A percentile compares a stretch with the other conserved stretches of the same genome.
These are phyloP conservation scores for Verticillium nonalfalfae DNA, from an alignment of 2,329 filamentous ascomycete species.

Conservation along the genomic window DNA sequence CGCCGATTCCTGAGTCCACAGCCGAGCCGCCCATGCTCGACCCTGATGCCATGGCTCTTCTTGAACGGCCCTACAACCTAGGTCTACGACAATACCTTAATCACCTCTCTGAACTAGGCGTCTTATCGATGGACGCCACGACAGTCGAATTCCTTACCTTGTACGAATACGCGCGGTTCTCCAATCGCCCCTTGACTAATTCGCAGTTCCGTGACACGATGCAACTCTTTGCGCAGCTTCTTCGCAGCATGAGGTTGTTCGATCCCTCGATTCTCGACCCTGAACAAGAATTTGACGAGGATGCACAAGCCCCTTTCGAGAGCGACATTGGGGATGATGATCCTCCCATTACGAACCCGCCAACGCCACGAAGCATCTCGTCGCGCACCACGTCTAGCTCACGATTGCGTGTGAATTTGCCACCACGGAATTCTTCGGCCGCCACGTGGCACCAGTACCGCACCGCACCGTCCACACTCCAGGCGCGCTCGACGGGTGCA, in stretches of 20 bases:
- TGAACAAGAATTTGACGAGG: slow-evolving; percentile 16
- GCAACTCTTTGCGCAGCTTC: slow-evolving; percentile 74
- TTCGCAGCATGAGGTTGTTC: slow-evolving; percentile 67
- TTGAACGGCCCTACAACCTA: slow-evolving; percentile 67
- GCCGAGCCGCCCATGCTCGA: slow-evolving; percentile 47
- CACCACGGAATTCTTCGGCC: slow-evolving; percentile 32
- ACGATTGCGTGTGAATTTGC: slow-evolving; percentile 15
- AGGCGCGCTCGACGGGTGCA: slow-evolving; percentile 30
- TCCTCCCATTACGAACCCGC: slow-evolving; percentile 26
- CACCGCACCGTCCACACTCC: slow-evolving; percentile 48
- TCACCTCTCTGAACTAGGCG: slow-evolving; percentile 61
- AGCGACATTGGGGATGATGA: slow-evolving; percentile 40
- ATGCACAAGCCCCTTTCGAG: slow-evolving; percentile 21
- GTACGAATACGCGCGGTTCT: slow-evolving; percentile 86
- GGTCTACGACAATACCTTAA: slow-evolving; percentile 73
- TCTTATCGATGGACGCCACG: slow-evolving; percentile 40
- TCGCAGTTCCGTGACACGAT: slow-evolving; percentile 71
- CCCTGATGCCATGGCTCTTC: slow-evolving; percentile 59
- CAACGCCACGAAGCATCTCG: slow-evolving; percentile 27
- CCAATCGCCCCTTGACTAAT: slow-evolving; percentile 60
- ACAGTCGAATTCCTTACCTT: slow-evolving; percentile 61
- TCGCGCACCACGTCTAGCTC: slow-evolving; percentile 25
- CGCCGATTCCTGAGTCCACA: slow-evolving; percentile 36
- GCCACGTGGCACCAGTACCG: slow-evolving; percentile 38
- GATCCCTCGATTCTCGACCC: slow-evolving; percentile 43